Percentiles rank a stretch among this genome's conserved stretches.
phyloP scores from a whole-genome alignment of 2,329 filamentous ascomycete species.

The Sarocladium brachiariae region DNA sequence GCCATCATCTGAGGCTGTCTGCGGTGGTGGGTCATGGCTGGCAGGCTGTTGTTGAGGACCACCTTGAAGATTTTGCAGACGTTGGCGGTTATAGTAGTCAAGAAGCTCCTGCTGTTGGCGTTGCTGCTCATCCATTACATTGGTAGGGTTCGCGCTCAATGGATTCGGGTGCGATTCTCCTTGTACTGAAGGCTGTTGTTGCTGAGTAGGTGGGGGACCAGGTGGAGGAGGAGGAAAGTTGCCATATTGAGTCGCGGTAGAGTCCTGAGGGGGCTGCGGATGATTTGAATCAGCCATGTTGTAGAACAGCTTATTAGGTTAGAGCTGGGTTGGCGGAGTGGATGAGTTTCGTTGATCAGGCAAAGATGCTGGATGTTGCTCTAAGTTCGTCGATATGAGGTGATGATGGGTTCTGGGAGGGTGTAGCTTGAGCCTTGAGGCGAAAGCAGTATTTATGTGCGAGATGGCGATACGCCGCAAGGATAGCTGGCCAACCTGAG shows the following conservation, averaged over 20 bases:
- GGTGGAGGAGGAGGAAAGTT: slow-evolving; percentile 14
- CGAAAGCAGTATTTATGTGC: too few relatives aligned
- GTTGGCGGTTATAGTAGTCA: slow-evolving; percentile 1
- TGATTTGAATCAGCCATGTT: slow-evolving; percentile 1
- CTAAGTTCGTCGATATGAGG: not conserved
- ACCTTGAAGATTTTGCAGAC: not conserved
- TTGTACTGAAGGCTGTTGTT: not conserved
- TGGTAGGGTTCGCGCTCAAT: slow-evolving; percentile 16
- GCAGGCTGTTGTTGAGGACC: not conserved
- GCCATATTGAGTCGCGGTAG: not conserved
- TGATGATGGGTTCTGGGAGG: not conserved
- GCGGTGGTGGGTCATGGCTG: too few relatives aligned
- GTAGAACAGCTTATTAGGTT: too few relatives aligned
- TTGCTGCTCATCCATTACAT: slow-evolving; percentile 3
- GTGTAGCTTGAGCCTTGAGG: too few relatives aligned
- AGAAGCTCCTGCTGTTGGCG: slow-evolving; percentile 8
- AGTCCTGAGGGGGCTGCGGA: not conserved
- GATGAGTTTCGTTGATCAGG: not conserved
- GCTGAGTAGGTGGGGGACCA: slow-evolving; percentile 11
- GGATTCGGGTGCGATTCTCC: slow-evolving; percentile 7
- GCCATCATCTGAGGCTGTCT: not conserved
- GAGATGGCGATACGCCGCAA: not conserved
- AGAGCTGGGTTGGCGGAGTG: not conserved
- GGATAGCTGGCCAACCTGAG: not conserved
- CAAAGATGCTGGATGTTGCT: too few relatives aligned